Evolutionary conservation across 2,329 filamentous ascomycete species (phyloP), one percentile per base, ranked within the genome.

Genomic region (Plenodomus lindquistii): DNA sequence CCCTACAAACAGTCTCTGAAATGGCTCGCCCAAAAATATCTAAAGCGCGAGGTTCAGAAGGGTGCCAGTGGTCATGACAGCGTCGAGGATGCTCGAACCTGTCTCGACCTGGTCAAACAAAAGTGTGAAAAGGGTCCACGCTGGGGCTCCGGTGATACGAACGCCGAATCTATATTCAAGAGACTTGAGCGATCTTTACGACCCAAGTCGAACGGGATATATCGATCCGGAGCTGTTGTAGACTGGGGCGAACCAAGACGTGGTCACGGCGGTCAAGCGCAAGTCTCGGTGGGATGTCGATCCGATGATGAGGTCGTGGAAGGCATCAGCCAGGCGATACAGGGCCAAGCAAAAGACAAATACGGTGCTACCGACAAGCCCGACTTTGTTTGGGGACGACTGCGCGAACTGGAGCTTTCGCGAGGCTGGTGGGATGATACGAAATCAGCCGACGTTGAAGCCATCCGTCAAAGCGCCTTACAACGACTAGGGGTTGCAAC

Each of bases 101-200:
- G 91, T 56, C 85, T 99, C 13, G 92, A 97, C 63, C 85, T 99
- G 1, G 85, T 97, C 40, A 96, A 94, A 73, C 87, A 93, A 67
- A 99, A 99, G 72, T 97, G 93, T 70, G 92, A 97, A 71, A 94
- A 89, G 73, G 94, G 94, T 35, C 89, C 88, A 56, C 74, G 79
- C 19, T 99, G 92, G 89, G 94, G 91, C 29, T 87, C 87, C 0
- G 84, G 84, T 41, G 91, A 96, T 37, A 81, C 85, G 2, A 86
- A 85, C 38, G 86, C 85, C 35, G 94, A 99, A 74, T 93, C 91
- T 59, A 85, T 99, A 41, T 99, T 97, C 78, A 88, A 87, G 59
- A 85, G 93, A 9, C 80, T 99, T 3, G 82, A 64, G 39, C 71
- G 77, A 17, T 54, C 81, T 3, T 80, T 86, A 37, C 78, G 84